These are phyloP conservation scores for Penicillium bialowiezense DNA, from an alignment of 495 filamentous ascomycete species.

Conservation along the genomic window DNA sequence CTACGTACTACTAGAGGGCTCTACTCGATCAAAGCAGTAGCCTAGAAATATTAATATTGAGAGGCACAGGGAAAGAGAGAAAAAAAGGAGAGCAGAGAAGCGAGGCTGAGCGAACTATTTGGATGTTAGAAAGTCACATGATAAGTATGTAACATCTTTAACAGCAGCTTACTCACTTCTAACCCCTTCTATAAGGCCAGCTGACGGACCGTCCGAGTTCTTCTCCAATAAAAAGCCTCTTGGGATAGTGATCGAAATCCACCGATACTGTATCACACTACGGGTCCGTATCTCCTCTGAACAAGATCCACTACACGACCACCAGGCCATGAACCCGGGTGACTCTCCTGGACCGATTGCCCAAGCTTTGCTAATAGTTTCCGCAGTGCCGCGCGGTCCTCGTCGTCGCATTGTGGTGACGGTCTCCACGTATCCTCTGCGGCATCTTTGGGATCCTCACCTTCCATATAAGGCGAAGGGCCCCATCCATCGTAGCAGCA, in stretches of 20 bases:
- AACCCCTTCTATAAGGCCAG: too few relatives aligned
- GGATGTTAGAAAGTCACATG: too few relatives aligned
- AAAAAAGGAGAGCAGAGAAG: too few relatives aligned
- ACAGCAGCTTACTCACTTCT: too few relatives aligned
- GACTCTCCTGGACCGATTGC: slow-evolving; percentile 2
- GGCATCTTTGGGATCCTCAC: neutral
- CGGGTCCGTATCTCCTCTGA: slow-evolving; percentile 5
- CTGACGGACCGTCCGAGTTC: too few relatives aligned
- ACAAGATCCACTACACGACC: slow-evolving; percentile 5
- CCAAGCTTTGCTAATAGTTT: slow-evolving; percentile 7
- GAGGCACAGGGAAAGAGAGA: too few relatives aligned
- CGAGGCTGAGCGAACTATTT: too few relatives aligned
- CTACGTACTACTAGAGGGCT: too few relatives aligned
- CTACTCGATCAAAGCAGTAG: too few relatives aligned
- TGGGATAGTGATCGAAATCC: neutral
- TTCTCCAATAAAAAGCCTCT: too few relatives aligned
- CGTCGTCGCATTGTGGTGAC: slow-evolving; percentile 5
- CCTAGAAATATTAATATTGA: too few relatives aligned
- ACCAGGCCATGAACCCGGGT: neutral
- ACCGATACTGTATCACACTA: neutral
- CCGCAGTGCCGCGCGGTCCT: slow-evolving; percentile 6
- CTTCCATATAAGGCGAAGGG: slow-evolving; percentile 3
- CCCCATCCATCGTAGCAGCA: slow-evolving; percentile 1
- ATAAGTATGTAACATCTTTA: too few relatives aligned
- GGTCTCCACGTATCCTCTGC: neutral